Conservation (phyloP, 164 flowering plant species). For the Piper longum region DNA sequence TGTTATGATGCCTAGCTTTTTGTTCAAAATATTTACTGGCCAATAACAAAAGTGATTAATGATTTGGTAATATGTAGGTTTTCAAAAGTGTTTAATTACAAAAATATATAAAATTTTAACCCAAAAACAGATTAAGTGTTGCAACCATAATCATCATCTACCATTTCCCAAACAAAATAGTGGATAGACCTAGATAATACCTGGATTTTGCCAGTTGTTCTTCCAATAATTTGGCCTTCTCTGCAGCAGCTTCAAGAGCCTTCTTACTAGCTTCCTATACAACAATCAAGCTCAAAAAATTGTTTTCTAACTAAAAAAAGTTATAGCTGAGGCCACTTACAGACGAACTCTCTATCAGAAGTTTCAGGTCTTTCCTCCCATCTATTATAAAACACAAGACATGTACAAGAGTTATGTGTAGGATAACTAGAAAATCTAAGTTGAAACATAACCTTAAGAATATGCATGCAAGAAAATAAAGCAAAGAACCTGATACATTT, state of each 20-base stretch:
- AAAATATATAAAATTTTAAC: too few relatives aligned
- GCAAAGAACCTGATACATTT: constrained; percentile 30
- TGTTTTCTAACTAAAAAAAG: neutral
- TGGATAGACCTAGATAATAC: constrained; percentile 14
- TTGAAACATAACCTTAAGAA: neutral
- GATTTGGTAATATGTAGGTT: too few relatives aligned
- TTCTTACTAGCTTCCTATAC: constrained; percentile 42
- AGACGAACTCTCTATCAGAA: constrained; percentile 51
- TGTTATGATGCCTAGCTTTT: too few relatives aligned
- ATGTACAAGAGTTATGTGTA: constrained; percentile 5
- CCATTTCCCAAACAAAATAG: neutral
- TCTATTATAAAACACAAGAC: constrained; percentile 11
- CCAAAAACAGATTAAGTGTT: too few relatives aligned
- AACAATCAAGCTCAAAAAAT: neutral
- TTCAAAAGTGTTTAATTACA: too few relatives aligned
- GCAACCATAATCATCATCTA: too few relatives aligned
- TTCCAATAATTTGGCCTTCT: constrained; percentile 46
- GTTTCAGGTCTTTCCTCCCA: constrained; percentile 37
- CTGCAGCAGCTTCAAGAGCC: constrained; percentile 42
- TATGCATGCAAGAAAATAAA: neutral
- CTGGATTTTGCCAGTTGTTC: constrained; percentile 54
- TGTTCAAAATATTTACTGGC: too few relatives aligned
- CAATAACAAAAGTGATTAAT: too few relatives aligned
- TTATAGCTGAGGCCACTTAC: constrained; percentile 14
- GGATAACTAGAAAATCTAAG: neutral